phyloP scores from a whole-genome alignment of 148 eudicot genomes.

The Cornus kousa region DNA sequence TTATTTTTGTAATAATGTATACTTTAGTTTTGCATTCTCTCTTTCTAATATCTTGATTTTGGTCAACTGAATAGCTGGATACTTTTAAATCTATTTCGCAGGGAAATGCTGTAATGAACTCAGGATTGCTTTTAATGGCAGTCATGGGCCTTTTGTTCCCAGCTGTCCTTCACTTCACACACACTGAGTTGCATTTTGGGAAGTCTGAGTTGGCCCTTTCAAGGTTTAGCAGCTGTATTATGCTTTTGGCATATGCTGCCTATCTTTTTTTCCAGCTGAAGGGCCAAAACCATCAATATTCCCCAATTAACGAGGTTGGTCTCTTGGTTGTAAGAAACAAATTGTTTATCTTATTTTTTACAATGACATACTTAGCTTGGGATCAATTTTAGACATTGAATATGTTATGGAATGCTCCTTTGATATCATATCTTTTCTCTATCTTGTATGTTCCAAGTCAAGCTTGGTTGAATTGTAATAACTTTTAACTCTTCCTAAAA shows the following conservation, averaged over 20 bases:
- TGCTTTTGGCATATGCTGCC: slow-evolving; percentile 41
- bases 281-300: slow-evolving; percentile 19
- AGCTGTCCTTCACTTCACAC: slow-evolving; percentile 39
- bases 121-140: slow-evolving; percentile 44
- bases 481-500: background rate
- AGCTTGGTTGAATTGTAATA: background rate
- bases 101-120: slow-evolving; percentile 35
- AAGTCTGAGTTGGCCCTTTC: slow-evolving; percentile 44
- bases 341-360: background rate
- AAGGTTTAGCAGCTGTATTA: slow-evolving; percentile 42
- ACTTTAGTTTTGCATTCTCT: background rate
- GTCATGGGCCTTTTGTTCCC: slow-evolving; percentile 46
- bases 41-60: background rate
- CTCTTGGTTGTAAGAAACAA: background rate
- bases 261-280: slow-evolving; percentile 36
- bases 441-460: background rate
- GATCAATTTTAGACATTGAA: background rate
- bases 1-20: background rate
- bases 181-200: slow-evolving; percentile 40
- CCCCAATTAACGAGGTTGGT: slow-evolving; percentile 25
- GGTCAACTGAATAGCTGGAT: background rate
- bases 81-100: slow-evolving; percentile 9
- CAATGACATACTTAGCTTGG: background rate
- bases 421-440: background rate
- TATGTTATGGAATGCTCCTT: background rate